Evolutionary conservation across 108 stramenopile species (phyloP), one percentile per base, ranked within the genome.

Genomic region (Hondaea fermentalgiana): DNA sequence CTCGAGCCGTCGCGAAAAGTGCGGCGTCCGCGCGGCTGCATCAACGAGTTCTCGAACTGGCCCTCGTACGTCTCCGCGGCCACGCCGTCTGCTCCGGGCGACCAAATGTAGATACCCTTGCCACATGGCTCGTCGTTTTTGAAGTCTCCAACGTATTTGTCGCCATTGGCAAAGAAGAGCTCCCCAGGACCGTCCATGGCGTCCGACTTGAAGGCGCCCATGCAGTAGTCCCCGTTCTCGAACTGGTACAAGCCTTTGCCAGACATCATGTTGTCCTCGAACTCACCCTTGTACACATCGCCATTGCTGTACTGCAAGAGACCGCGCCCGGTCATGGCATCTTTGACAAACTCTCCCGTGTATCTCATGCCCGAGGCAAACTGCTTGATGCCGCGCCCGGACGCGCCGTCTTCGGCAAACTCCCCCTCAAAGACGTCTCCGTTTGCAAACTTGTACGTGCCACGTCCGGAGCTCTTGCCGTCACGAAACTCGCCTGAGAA

Each of bases 381-480:
- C 35, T 23, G 76, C 23, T 83, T 72, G n/a, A 87, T 51, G 47
- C 89, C 89, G 5, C 49, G 17, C 10, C 89, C 89, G 14, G 49
- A 45, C 17, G 58, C 17, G 17, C 87, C 21, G 59, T 87, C 93
- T 6, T 69, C 91, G 25, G 90, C 59, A 92, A 93, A 94, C 72
- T 93, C 93, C 5, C 93, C 93, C 72, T 93, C 91, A 35, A 87
- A 90, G 25, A 83, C 21, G 45, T 58, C 72, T 5, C 90, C 90
- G 60, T 47, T 51, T 5, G 64, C 19, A 8, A 44, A 90, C 49
- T 60, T 87, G 14, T 87, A 16, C 12, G 59, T 5, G 5, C 90
- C 90, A 5, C 47, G 42, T 28, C 90, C 90, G 45, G 64, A 53
- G 44, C 88, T 44, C 60, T 71, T 60, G n/a, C 90, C 90, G 76